phyloP scores from a whole-genome alignment of 108 stramenopile genomes.

The Cyclotella cryptica region DNA sequence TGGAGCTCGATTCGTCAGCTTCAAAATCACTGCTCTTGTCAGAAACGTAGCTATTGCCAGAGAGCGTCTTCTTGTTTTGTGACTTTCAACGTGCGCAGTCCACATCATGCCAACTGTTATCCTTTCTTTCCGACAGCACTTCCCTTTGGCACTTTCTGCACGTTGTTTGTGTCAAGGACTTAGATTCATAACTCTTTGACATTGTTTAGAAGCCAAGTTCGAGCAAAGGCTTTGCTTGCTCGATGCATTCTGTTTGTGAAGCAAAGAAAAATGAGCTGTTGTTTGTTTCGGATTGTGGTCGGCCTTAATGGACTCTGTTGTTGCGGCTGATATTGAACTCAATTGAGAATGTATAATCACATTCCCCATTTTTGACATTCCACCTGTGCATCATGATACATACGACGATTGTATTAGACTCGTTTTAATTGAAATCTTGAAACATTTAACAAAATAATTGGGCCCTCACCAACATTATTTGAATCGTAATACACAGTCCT shows the following conservation, averaged over 20 bases:
- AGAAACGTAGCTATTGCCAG: not conserved
- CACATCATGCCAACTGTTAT: too few species aligned
- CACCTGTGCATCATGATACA: too few species aligned
- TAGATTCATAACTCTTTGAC: not conserved
- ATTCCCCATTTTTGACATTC: too few species aligned
- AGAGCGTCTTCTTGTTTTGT: too few species aligned
- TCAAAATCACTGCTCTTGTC: not conserved
- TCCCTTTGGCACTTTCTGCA: slow-evolving; percentile 6
- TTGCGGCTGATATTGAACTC: not conserved
- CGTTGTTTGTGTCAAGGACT: not conserved
- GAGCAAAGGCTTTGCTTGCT: not conserved
- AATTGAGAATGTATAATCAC: not conserved
- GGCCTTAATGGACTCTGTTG: not conserved
- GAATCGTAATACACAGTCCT: slow-evolving; percentile 5
- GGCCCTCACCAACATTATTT: too few species aligned
- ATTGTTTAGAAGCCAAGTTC: not conserved
- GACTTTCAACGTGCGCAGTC: too few species aligned
- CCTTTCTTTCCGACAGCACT: not conserved
- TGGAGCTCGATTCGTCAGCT: too few species aligned
- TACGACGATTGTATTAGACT: too few species aligned
- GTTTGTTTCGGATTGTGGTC: too few species aligned
- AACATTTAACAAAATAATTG: not conserved
- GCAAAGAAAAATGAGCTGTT: not conserved
- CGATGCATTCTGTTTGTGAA: not conserved
- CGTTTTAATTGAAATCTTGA: not conserved